Conservation (phyloP, 148 eudicot species). For the Rhododendron molle region DNA sequence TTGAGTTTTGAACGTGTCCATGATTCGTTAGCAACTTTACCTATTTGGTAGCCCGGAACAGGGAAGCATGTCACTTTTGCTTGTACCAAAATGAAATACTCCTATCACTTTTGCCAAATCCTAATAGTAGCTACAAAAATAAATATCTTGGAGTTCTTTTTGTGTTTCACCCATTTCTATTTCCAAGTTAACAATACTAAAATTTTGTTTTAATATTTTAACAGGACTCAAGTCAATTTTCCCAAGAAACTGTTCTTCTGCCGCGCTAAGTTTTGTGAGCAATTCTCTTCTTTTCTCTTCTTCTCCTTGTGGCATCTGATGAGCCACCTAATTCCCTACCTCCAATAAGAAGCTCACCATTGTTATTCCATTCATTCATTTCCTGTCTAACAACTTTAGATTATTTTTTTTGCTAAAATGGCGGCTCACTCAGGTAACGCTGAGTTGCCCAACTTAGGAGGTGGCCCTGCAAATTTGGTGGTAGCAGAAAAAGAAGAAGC, state of each 20-base stretch:
- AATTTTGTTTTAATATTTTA: background rate
- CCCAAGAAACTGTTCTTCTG: constrained; percentile 31
- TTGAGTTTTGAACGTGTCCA: background rate
- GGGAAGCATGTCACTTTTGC: background rate
- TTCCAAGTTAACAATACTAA: background rate
- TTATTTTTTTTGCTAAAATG: constrained; percentile 8
- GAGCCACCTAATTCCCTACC: background rate
- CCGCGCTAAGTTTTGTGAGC: constrained; percentile 36
- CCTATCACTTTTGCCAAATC: background rate
- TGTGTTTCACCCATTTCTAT: background rate
- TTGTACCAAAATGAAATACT: background rate
- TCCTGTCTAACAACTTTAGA: background rate
- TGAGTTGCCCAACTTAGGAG: constrained; percentile 36
- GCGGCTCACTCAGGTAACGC: constrained; percentile 40
- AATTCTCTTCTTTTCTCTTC: background rate
- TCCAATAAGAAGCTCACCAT: background rate
- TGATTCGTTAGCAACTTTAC: background rate
- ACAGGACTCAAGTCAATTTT: constrained; percentile 27
- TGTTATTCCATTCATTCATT: background rate
- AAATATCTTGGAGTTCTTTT: background rate
- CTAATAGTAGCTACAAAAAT: background rate
- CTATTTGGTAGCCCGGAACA: background rate
- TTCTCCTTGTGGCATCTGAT: background rate
- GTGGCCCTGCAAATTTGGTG: constrained; percentile 56
- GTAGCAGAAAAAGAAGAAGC: constrained; percentile 93